phyloP scores from a whole-genome alignment of 192 early-diverging fungal species.

The Coemansia sp. region DNA sequence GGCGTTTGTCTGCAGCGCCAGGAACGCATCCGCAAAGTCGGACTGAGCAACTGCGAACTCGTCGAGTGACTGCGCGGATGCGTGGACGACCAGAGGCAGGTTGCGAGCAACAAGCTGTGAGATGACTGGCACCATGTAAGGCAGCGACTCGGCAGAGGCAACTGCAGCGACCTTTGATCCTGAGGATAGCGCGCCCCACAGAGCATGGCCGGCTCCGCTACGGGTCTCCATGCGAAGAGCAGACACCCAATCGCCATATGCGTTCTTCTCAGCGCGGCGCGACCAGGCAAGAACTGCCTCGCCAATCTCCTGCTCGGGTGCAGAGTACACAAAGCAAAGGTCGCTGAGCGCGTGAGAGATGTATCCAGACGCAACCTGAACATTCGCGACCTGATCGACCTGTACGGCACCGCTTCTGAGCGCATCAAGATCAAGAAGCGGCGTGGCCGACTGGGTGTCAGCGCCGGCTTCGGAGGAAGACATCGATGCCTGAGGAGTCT shows the following conservation, averaged over 20 bases:
- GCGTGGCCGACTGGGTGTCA: constrained; percentile 2
- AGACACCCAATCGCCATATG: constrained; percentile 65
- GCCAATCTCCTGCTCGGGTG: constrained; percentile 62
- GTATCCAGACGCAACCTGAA: constrained; percentile 67
- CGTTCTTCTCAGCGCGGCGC: constrained; percentile 63
- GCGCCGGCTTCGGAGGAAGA: constrained; percentile 43
- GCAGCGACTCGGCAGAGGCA: constrained; percentile 71
- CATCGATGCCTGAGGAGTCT: constrained; percentile 29
- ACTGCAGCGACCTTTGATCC: constrained; percentile 58
- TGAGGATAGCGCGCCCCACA: constrained; percentile 70
- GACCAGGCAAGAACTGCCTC: constrained; percentile 66
- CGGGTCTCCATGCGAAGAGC: constrained; percentile 78
- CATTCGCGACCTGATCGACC: constrained; percentile 49
- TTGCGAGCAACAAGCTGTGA: constrained; percentile 63
- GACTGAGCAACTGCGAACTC: constrained; percentile 55
- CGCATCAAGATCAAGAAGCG: constrained; percentile 18
- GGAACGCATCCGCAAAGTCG: constrained; percentile 71
- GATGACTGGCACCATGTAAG: constrained; percentile 81
- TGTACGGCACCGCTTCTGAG: constrained; percentile 17
- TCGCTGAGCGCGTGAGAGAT: constrained; percentile 79
- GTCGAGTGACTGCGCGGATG: constrained; percentile 68
- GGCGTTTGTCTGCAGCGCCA: constrained; percentile 76
- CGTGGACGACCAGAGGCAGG: constrained; percentile 79
- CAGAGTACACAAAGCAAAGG: constrained; percentile 82
- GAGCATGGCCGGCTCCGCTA: constrained; percentile 70